A percentile compares a stretch with the other conserved stretches of the same genome.
These are phyloP conservation scores for Fusarium metavorans DNA, from an alignment of 2,329 filamentous ascomycete genomes.

Conservation along the genomic window DNA sequence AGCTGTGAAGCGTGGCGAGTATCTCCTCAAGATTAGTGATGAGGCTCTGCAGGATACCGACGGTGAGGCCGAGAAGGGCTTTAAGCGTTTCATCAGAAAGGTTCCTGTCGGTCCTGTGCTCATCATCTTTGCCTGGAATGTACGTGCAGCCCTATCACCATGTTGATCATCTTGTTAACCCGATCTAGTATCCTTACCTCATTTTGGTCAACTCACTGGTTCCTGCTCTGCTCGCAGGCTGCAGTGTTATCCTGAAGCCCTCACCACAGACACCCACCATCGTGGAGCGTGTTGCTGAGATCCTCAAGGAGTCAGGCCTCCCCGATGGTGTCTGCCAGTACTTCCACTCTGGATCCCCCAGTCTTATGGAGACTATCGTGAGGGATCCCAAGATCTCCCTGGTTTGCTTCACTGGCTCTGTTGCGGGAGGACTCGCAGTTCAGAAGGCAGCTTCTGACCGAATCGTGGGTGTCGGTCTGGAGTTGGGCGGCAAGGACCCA, in stretches of 20 bases:
- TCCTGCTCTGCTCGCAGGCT: constrained; percentile 89
- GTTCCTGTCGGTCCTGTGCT: constrained; percentile 88
- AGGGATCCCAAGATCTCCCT: constrained; percentile 81
- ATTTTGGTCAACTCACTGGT: constrained; percentile 93
- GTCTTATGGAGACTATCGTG: constrained; percentile 82
- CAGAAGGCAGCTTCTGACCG: constrained; percentile 87
- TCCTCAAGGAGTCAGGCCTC: constrained; percentile 84
- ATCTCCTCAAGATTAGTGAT: constrained; percentile 85
- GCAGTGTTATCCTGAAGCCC: constrained; percentile 93
- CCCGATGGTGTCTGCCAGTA: constrained; percentile 88
- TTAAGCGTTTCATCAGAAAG: constrained; percentile 91
- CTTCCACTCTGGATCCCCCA: constrained; percentile 87
- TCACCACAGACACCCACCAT: constrained; percentile 95
- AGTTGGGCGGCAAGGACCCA: constrained; percentile 95
- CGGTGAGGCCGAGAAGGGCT: constrained; percentile 87
- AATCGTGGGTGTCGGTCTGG: constrained; percentile 86
- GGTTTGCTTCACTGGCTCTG: constrained; percentile 94
- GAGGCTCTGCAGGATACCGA: constrained; percentile 83
- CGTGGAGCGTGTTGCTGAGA: constrained; percentile 82
- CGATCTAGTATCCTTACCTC: constrained; percentile 85
- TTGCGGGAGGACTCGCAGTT: constrained; percentile 86
- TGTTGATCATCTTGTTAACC: constrained; percentile 15
- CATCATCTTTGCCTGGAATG: constrained; percentile 96
- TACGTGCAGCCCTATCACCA: constrained; percentile 58
- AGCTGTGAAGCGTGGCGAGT: constrained; percentile 86